Percentiles rank a stretch among this genome's conserved stretches.
Evolutionary conservation across 208 protist species (phyloP).

Genomic region (Histomonas meleagridis): DNA sequence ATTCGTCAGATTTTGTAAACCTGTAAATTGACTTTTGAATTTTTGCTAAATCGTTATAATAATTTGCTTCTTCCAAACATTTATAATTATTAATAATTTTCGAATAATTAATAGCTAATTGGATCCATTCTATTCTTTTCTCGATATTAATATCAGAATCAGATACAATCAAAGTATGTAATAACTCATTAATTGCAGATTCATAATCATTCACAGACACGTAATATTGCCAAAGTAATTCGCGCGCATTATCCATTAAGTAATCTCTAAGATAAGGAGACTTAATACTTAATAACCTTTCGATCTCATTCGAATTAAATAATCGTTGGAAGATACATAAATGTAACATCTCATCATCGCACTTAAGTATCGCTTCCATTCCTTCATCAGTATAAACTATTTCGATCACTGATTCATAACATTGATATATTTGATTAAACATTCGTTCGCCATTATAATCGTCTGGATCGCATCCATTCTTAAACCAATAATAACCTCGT

Average conservation of each 20-base stretch:
- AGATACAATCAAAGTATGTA: background rate
- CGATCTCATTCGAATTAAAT: background rate
- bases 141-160: background rate
- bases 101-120: background rate
- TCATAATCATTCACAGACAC: background rate
- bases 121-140: background rate
- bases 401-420: background rate
- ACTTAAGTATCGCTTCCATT: background rate
- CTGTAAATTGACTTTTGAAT: background rate
- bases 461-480: background rate
- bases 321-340: background rate
- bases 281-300: background rate
- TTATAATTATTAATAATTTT: background rate
- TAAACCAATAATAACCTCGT: background rate
- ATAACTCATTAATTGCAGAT: background rate
- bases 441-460: background rate
- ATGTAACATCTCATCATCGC: background rate
- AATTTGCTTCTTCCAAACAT: background rate
- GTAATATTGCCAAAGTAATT: background rate
- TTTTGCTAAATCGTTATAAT: background rate
- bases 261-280: background rate
- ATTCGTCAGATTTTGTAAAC: background rate
- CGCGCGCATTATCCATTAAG: background rate
- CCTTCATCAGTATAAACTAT: background rate
- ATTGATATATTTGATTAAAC: background rate